Base-by-base conservation (phyloP, 768 basidiomycete genomes). In the Crassisporium funariophilum region DNA sequence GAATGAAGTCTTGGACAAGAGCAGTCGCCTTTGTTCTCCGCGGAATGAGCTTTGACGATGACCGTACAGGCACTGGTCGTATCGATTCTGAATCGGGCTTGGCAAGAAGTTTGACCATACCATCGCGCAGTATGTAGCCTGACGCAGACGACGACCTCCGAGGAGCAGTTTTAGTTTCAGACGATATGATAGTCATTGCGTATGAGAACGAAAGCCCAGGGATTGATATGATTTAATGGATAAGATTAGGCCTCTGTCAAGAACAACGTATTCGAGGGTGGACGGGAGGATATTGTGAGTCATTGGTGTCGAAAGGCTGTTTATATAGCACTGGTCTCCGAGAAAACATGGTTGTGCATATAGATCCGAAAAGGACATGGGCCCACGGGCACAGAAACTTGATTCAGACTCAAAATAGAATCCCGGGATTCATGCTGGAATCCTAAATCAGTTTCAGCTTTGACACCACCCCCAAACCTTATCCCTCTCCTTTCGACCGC, bases 1-100 rank as follows among this genome's bases (percentile, higher is more conserved):
- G 70, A 40, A 86, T 61, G 60, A 87, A 91, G 22, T 74, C 75
- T 7, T 71, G 56, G 39, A 89, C 59, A 40, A 88, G 67, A 15
- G 70, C 60, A 2, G 68, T 62, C 21, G 52, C 49, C 38, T 55
- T 48, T 29, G 54, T 56, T 27, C 50, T 53, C 20, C 47, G 34
- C n/a, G 52, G 51, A 15, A 60, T 46, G n/a, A 54, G 29, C 31
- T 47, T 53, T 23, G 57, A 58, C 31, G 50, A 47, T n/a, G 54
- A 52, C 5, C 56, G 52, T 4, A 55, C 52, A 44, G 58, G 56
- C 20, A 50, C 50, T 25, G 53, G 50, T 35, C 57, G 54, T 9
- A 47, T 46, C 31, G 42, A 43, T 22, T 35, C 40, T 27, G 55
- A 48, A 34, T 54, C 49, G 21, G 55, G 48, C 27, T 51, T 46